phyloP scores from a whole-genome alignment of 371 early-diverging fungal species.

The Blastocladiella emersonii region DNA sequence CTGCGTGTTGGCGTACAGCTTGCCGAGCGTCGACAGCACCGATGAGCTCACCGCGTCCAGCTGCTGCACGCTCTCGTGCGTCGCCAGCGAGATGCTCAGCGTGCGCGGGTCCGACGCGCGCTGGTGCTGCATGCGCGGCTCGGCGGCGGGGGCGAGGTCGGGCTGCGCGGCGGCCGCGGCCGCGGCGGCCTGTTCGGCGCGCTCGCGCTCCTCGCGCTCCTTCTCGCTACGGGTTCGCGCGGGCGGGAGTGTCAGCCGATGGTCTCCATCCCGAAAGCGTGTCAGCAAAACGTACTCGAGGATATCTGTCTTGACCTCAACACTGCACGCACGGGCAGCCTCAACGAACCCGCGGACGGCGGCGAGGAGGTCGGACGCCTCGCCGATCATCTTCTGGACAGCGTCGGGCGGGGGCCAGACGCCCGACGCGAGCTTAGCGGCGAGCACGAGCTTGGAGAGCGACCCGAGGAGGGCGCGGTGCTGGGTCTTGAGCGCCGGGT shows the following conservation, averaged over 20 bases:
- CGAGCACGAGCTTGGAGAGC: conserved; percentile 64
- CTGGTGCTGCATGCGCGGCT: no score
- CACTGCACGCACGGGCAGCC: conserved; percentile 16
- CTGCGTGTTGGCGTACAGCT: background rate
- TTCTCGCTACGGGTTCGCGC: background rate
- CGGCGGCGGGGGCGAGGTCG: no score
- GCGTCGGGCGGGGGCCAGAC: conserved; percentile 70
- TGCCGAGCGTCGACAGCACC: conserved; percentile 11
- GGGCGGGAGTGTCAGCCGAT: no score
- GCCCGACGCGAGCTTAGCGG: conserved; percentile 65
- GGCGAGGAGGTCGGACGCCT: conserved; percentile 22
- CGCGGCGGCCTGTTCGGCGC: conserved; percentile 6
- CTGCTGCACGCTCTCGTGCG: background rate
- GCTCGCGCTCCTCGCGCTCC: conserved; percentile 7
- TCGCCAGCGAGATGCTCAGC: background rate
- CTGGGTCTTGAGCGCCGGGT: conserved; percentile 48
- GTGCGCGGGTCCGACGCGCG: background rate
- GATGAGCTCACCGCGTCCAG: conserved; percentile 8
- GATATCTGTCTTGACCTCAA: conserved; percentile 15
- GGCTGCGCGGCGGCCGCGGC: background rate
- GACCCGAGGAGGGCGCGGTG: conserved; percentile 67
- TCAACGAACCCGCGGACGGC: conserved; percentile 24
- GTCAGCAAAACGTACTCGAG: conserved; percentile 4
- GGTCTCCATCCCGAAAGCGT: no score
- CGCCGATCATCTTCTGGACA: conserved; percentile 38